Base-by-base conservation (phyloP, 306 rosid genomes). In the Cicer yamashitae region DNA sequence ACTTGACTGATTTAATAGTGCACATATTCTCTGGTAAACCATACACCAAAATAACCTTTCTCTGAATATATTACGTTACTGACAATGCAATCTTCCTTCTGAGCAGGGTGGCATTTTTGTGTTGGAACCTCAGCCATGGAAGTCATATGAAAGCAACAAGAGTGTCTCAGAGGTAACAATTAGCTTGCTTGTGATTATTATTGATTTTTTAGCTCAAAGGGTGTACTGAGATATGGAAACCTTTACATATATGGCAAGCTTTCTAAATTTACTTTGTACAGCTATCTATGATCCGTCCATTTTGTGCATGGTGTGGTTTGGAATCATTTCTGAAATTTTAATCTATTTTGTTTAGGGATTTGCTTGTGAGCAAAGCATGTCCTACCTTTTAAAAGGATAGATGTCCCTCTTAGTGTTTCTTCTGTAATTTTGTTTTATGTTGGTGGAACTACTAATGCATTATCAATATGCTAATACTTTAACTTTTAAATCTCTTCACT, bases 101-200 rank as follows among this genome's bases (percentile, higher is more conserved):
- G 53, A 84, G 58, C 84, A 94, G 97, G 99, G 97, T 86, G 99
- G 97, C 75, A 73, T 90, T 76, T 18, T 94, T 86, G 89, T 94
- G 61, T 73, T 94, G 87, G 99, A 94, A 91, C 97, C 99, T 78
- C 99, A 94, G 78, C 97, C 97, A 75, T 94, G 99, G 99, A 94
- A 88, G 83, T 94, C 99, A 34, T 84, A 84, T 69, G 85, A 73
- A 81, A 84, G 83, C 65, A 84, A 84, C 20, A 85, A 81, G 34
- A 4, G 7, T 69, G 88, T 70, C 44, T 77, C 88, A 0, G 88
- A 84, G 88, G 88, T 84, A 70, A 77, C 45, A 37, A 22, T 62
- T 73, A 53, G 67, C 72, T 25, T 6, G 14, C 68, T 22, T 50
- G 14, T 71, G 14, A 8, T 40, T 77, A 8, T 40, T 77, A 57